Conservation (phyloP, 768 basidiomycete species). For the Trametes meyenii region DNA sequence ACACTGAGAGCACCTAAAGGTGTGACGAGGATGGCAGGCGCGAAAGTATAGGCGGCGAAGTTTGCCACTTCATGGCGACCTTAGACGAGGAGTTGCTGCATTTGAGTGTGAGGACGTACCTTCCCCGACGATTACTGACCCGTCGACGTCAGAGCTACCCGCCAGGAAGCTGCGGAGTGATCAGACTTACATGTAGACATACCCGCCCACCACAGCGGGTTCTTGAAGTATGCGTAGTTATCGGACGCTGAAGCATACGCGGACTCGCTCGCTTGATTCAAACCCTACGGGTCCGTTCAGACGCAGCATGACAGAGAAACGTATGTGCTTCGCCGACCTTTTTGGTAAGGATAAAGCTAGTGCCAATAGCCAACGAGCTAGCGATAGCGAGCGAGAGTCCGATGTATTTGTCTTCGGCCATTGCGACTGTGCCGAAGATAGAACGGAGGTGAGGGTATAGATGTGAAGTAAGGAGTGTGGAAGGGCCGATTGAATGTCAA, state of each 20-base stretch:
- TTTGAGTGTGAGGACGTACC: slow-evolving; percentile 44
- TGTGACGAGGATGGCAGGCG: slow-evolving; percentile 97
- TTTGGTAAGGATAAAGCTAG: slow-evolving; percentile 98
- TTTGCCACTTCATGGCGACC: slow-evolving; percentile 59
- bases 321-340: slow-evolving; percentile 60
- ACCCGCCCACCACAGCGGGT: slow-evolving; percentile 97
- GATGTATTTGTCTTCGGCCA: slow-evolving; percentile 95
- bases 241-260: slow-evolving; percentile 68
- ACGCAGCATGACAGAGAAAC: not conserved
- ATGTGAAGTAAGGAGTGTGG: slow-evolving; percentile 14
- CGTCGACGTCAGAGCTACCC: slow-evolving; percentile 4
- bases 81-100: not conserved
- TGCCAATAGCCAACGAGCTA: slow-evolving; percentile 86
- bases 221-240: slow-evolving; percentile 82
- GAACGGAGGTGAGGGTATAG: not conserved
- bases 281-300: slow-evolving; percentile 58
- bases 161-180: not conserved
- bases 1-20: slow-evolving; percentile 97
- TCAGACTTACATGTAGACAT: slow-evolving; percentile 80
- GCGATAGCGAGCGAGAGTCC: slow-evolving; percentile 88
- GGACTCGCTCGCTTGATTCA: slow-evolving; percentile 80
- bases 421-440: slow-evolving; percentile 29
- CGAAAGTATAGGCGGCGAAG: slow-evolving; percentile 97
- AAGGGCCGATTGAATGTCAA: not conserved
- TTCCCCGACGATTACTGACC: slow-evolving; percentile 89